A percentile compares a stretch with the other conserved stretches of the same genome.
phyloP scores from a whole-genome alignment of 495 filamentous ascomycete species.

The Platismatia glauca region DNA sequence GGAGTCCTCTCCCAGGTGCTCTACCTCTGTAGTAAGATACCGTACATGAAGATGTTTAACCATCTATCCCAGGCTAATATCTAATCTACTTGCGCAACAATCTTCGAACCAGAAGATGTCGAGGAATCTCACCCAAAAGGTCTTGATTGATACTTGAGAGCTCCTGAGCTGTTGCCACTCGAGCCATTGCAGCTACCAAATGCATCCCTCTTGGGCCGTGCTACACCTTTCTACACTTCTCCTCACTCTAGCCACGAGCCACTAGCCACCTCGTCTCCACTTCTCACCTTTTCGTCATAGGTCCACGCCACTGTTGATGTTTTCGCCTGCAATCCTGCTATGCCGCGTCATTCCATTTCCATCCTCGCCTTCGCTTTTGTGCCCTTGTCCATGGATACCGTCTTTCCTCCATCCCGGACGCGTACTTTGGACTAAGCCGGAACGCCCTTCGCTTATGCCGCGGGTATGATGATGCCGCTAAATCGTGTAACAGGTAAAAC shows the following conservation, averaged over 20 bases:
- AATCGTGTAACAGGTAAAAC: slow-evolving; percentile 16
- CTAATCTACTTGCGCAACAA: not conserved
- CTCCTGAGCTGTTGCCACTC: not conserved
- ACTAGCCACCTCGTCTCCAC: not conserved
- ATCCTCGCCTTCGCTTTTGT: slow-evolving; percentile 6
- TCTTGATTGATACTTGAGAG: not conserved
- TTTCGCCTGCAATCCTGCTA: not conserved
- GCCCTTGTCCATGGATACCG: not conserved
- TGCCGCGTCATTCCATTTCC: not conserved
- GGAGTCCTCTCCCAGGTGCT: no score
- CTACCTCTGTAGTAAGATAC: no score
- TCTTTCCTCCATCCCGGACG: slow-evolving; percentile 3
- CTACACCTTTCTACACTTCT: not conserved
- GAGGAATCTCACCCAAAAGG: not conserved
- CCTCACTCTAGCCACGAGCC: not conserved
- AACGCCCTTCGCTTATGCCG: slow-evolving; percentile 25
- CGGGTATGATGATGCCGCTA: slow-evolving; percentile 27
- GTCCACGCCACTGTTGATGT: not conserved
- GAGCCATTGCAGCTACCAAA: not conserved
- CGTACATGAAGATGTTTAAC: no score
- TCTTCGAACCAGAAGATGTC: not conserved
- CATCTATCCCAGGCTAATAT: not conserved
- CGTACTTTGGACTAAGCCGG: slow-evolving; percentile 3
- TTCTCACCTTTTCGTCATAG: not conserved
- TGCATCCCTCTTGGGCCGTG: not conserved